Evolutionary conservation across 2,329 filamentous ascomycete genomes (phyloP), one percentile per base, ranked within the genome.

Genomic region (Gremmenia infestans): DNA sequence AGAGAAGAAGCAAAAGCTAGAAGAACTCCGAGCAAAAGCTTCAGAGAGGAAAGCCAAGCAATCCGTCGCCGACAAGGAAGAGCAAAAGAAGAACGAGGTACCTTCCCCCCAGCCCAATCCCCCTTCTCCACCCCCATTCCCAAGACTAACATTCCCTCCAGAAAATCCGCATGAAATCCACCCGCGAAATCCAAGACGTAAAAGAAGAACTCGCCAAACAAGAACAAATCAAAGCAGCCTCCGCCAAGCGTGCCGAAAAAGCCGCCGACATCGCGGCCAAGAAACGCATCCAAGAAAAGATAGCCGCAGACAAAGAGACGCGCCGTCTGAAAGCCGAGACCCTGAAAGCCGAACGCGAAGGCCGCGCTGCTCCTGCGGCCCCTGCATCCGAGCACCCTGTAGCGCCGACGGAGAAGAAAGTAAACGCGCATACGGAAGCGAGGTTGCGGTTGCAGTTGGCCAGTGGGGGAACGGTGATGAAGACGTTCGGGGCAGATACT

Each of bases 251-350:
- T 53, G 83, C 87, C 67, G 94, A 99, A 76, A 97, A 97, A 77
- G 76, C 82, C 43, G 90, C 88, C 15, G 94, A 97, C 52, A 72
- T 87, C 8, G 90, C 91, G 45, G 93, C 91, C 11, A 94, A 93
- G 78, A 89, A 87, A 73, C 84, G 89, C 37, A 93, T 97, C 71
- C 87, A 91, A 74, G 92, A 91, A 55, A 92, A 92, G 79, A 96
- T 99, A 62, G 92, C 94, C 65, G 92, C 89, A 14, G 92, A 97
- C 76, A 97, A 95, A 78, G 88, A 90, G 65, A 91, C 93, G 67
- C 85, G 94, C 53, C 86, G 89, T 61, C 81, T 87, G 62, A 96
- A 94, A 71, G 87, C 90, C 3, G 94, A 96, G 68, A 79, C 84
- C 55, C 89, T 91, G 65, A 96, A 93, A 75, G 92, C 92, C 0